Evolutionary conservation across 192 early-diverging fungal species (phyloP).

Genomic region (Coemansia umbellata): DNA sequence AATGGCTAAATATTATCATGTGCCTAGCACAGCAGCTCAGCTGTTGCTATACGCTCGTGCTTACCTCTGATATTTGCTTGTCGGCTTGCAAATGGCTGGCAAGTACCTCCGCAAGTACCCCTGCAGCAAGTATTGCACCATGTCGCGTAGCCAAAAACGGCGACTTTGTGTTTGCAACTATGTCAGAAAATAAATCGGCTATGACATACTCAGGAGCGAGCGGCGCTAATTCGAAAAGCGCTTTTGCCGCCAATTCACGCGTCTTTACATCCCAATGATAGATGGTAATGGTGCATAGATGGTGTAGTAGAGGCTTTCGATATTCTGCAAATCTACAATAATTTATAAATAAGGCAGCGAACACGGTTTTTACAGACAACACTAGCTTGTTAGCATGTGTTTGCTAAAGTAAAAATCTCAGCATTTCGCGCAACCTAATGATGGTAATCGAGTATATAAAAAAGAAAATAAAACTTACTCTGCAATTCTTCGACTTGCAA

Average conservation of each 20-base stretch:
- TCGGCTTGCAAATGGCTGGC: conserved; percentile 10
- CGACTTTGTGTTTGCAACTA: conserved; percentile 43
- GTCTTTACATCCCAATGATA: conserved; percentile 87
- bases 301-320: conserved; percentile 62
- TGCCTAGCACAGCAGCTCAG: no score
- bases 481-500: conserved; percentile 69
- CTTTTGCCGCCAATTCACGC: conserved; percentile 70
- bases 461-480: conserved; percentile 50
- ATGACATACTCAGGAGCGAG: conserved; percentile 58
- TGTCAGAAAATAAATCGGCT: conserved; percentile 51
- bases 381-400: no score
- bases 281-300: conserved; percentile 63
- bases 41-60: no score
- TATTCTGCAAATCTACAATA: conserved; percentile 65
- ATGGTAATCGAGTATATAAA: no score
- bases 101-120: conserved; percentile 32
- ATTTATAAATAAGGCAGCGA: not conserved
- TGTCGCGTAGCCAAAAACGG: conserved; percentile 51
- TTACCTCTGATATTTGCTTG: conserved; percentile 13
- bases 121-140: conserved; percentile 37
- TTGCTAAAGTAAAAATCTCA: no score
- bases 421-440: no score
- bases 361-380: no score
- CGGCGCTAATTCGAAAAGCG: conserved; percentile 63
- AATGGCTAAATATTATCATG: no score